These are phyloP conservation scores for Nicotiana undulata DNA, from an alignment of 257 asterid species.

Conservation along the genomic window DNA sequence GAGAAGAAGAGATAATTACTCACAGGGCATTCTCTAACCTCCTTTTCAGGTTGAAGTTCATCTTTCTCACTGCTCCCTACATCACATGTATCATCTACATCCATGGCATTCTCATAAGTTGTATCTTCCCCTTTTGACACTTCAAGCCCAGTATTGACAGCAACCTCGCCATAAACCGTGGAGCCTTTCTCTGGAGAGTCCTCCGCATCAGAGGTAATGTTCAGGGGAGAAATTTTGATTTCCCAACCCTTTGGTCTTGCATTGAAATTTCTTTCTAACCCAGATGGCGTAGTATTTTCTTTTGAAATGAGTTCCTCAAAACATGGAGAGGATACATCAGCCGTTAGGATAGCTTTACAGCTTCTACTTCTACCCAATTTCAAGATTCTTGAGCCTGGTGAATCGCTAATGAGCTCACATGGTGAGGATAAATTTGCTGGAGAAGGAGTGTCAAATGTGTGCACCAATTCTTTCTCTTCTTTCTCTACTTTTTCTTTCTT, in stretches of 20 bases:
- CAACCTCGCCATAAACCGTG: conserved; percentile 33
- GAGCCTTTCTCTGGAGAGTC: conserved; percentile 36
- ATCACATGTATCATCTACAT: conserved; percentile 16
- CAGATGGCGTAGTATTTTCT: conserved; percentile 38
- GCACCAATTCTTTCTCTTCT: conserved; percentile 34
- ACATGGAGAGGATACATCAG: conserved; percentile 35
- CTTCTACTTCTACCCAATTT: conserved; percentile 61
- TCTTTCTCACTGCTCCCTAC: conserved; percentile 18
- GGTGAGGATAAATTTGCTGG: conserved; percentile 29
- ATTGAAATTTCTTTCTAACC: conserved; percentile 35
- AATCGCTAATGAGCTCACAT: conserved; percentile 25
- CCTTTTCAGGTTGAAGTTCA: conserved; percentile 23
- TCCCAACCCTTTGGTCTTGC: conserved; percentile 25
- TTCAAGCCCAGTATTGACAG: conserved; percentile 43
- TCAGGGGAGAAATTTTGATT: conserved; percentile 36
- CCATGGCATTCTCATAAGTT: conserved; percentile 13
- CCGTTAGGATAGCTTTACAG: conserved; percentile 50
- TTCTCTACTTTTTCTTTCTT: conserved; percentile 29
- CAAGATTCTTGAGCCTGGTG: conserved; percentile 23
- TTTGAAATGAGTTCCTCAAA: conserved; percentile 28
- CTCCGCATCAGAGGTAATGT: conserved; percentile 24
- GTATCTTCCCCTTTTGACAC: conserved; percentile 26
- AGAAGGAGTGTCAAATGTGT: conserved; percentile 27
- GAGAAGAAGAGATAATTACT: conserved; percentile 9
- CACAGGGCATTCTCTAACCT: conserved; percentile 22